Conservation (phyloP, 2,329 filamentous ascomycete genomes). For the Exophiala sp. region DNA sequence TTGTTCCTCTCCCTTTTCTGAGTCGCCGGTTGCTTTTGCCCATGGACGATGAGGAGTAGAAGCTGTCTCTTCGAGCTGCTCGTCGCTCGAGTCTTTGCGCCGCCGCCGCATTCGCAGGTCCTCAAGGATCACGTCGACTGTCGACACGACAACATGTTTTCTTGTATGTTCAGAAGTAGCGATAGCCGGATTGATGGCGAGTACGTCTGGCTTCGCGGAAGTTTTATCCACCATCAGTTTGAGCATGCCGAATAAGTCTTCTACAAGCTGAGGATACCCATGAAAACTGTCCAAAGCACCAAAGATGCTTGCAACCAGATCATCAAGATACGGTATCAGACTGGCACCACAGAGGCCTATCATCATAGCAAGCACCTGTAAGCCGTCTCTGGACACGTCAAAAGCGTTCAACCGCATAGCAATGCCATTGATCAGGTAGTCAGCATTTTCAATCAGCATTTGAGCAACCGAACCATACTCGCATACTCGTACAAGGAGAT, state of each 20-base stretch:
- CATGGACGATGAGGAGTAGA: constrained; percentile 30
- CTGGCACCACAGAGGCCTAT: constrained; percentile 77
- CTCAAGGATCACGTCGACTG: constrained; percentile 34
- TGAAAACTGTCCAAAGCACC: constrained; percentile 92
- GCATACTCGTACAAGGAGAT: constrained; percentile 72
- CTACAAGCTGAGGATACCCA: constrained; percentile 81
- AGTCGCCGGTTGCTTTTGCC: constrained; percentile 23
- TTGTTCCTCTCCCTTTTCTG: constrained; percentile 24
- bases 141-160: constrained; percentile 33
- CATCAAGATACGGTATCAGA: constrained; percentile 83
- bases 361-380: constrained; percentile 92
- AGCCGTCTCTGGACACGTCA: constrained; percentile 85
- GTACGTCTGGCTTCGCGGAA: constrained; percentile 51
- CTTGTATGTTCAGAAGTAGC: constrained; percentile 29
- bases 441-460: constrained; percentile 83
- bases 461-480: constrained; percentile 71
- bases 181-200: constrained; percentile 41
- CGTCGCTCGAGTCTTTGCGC: constrained; percentile 29
- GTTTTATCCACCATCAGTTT: constrained; percentile 81
- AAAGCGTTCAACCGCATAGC: constrained; percentile 85
- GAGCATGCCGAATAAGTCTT: constrained; percentile 78
- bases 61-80: constrained; percentile 23
- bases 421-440: constrained; percentile 94
- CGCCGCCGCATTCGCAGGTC: constrained; percentile 35
- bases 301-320: constrained; percentile 87